Base-by-base conservation (phyloP, 768 basidiomycete species). In the Mycena vitilis region DNA sequence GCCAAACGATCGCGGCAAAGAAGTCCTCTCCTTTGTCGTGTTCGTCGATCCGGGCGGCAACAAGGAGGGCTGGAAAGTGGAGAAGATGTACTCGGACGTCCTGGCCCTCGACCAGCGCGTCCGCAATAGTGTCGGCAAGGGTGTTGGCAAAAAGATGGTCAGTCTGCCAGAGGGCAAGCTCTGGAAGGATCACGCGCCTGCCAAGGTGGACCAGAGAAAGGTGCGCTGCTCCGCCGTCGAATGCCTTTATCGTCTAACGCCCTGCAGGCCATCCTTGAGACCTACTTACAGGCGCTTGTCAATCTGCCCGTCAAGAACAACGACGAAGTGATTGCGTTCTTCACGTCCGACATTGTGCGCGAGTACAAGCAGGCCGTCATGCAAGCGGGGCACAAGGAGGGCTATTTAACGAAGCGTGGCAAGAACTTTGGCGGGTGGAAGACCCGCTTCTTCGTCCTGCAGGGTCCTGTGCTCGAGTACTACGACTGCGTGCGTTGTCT, bases 401-500 rank as follows among this genome's bases (percentile, higher is more conserved):
- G 96, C 18, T 97, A 97, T 77, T 82, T 98, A 42, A 98, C 97
- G 22, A 98, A 98, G 81, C 87, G 95, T 65, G 96, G 96, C 23
- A 95, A 98, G 83, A 98, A 95, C 75, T 98, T 99, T 80, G 98
- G 98, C 52, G 96, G 97, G 2, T 96, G 95, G 97, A 96, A 97
- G 77, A 95, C 95, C 30, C 87, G 98, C 49, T 99, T 91, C 79
- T 99, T 99, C 74, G 95, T 98, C 10, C 84, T 98, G 30, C 92
- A 95, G 78, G 95, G 96, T 0, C 91, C 95, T 4, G 87, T 92
- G 2, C 84, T 99, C 58, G 95, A 97, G 75, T 99, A 99, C 79
- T 99, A 94, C 74, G 98, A 99, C 80, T 91, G 89, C 74, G 97
- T 98, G 80, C 82, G 95, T 88, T 42, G 56, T n/a, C 30, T n/a